Evolutionary conservation across 805 yeast species (phyloP).

Genomic region (Saccharomyces cerevisiae): DNA sequence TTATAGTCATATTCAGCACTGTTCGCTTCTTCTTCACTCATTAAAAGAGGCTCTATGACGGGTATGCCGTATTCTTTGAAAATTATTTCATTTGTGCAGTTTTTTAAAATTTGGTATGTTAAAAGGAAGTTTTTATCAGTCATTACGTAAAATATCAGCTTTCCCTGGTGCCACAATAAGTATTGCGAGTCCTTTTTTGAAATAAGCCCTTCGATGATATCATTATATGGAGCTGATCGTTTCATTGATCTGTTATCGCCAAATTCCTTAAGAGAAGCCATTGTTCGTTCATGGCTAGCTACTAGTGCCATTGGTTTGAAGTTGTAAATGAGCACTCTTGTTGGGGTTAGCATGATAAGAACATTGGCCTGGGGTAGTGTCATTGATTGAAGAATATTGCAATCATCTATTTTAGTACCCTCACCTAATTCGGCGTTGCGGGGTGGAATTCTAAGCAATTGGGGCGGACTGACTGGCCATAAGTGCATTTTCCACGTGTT

Average conservation of each 20-base stretch:
- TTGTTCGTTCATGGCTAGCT: conserved; percentile 25
- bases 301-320: conserved; percentile 29
- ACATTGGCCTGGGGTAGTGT: conserved; percentile 23
- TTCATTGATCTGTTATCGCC: conserved; percentile 22
- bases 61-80: conserved; percentile 29
- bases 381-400: conserved; percentile 19
- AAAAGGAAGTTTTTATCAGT: conserved; percentile 25
- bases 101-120: conserved; percentile 25
- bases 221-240: conserved; percentile 10
- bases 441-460: conserved; percentile 14
- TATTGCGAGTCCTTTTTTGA: conserved; percentile 7
- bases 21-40: conserved; percentile 11
- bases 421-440: conserved; percentile 5
- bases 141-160: conserved; percentile 22
- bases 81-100: conserved; percentile 12
- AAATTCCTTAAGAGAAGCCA: conserved; percentile 22
- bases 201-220: conserved; percentile 15
- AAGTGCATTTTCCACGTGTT: conserved; percentile 11
- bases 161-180: conserved; percentile 14
- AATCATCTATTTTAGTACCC: conserved; percentile 8
- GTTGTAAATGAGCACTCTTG: conserved; percentile 26
- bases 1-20: conserved; percentile 14
- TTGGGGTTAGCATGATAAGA: conserved; percentile 21
- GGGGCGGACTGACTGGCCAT: conserved; percentile 28
- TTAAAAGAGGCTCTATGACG: conserved; percentile 8